These are phyloP conservation scores for Kickxella alabastrina DNA, from an alignment of 192 early-diverging fungal species.

Conservation along the genomic window DNA sequence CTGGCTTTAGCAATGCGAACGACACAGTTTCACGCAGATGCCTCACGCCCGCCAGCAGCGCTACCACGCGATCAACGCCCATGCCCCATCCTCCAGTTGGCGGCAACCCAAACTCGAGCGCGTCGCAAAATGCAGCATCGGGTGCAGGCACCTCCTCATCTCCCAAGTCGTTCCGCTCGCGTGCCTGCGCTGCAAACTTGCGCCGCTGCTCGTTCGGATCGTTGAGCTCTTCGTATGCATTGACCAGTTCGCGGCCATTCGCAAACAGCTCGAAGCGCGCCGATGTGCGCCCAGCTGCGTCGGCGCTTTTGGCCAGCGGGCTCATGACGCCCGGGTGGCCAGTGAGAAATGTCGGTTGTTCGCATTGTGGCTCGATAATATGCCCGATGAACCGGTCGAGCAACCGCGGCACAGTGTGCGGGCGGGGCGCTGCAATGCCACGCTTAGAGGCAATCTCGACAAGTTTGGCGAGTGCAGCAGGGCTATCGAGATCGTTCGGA, in stretches of 20 bases:
- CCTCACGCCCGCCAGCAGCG: constrained; percentile 61
- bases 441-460: constrained; percentile 13
- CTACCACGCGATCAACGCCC: constrained; percentile 78
- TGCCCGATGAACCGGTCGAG: constrained; percentile 69
- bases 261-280: constrained; percentile 82
- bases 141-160: constrained; percentile 73
- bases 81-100: constrained; percentile 90
- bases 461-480: constrained; percentile 13
- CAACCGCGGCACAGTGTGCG: constrained; percentile 63
- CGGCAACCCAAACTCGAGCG: constrained; percentile 79
- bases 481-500: constrained; percentile 27
- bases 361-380: constrained; percentile 72
- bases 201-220: constrained; percentile 72
- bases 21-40: constrained; percentile 81
- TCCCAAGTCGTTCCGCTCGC: constrained; percentile 58
- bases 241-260: constrained; percentile 70
- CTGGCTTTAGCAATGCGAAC: constrained; percentile 61
- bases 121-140: constrained; percentile 69
- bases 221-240: constrained; percentile 89
- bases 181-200: constrained; percentile 60
- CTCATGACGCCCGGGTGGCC: constrained; percentile 78
- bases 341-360: constrained; percentile 76
- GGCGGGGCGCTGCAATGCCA: constrained; percentile 39
- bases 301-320: constrained; percentile 67
- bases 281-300: constrained; percentile 45